These are phyloP conservation scores for Diaporthe vexans DNA, from an alignment of 2,329 filamentous ascomycete genomes.

Conservation along the genomic window DNA sequence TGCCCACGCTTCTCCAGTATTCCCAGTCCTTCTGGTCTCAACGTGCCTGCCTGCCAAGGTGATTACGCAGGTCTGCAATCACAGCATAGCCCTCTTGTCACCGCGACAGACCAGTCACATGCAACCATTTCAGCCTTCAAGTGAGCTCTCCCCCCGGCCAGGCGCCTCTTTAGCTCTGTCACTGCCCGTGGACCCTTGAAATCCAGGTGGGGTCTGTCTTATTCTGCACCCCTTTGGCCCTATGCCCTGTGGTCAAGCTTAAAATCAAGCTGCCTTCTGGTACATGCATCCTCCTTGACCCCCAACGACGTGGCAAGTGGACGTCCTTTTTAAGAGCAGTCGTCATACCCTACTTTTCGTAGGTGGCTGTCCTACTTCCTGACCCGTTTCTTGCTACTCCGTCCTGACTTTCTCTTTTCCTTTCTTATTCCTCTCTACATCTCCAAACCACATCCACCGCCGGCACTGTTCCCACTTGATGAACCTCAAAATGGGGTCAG, in stretches of 20 bases:
- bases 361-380: background rate
- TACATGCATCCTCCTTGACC: conserved; percentile 28
- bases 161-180: background rate
- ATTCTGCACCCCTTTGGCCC: conserved; percentile 1
- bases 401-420: background rate
- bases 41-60: background rate
- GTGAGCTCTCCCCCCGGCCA: conserved; percentile 6
- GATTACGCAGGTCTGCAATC: conserved; percentile 26
- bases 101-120: conserved; percentile 23
- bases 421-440: background rate
- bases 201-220: conserved; percentile 22
- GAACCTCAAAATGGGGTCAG: conserved; percentile 35
- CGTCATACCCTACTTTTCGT: conserved; percentile 11
- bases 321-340: conserved; percentile 5
- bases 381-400: background rate
- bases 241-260: conserved; percentile 30
- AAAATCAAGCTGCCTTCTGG: conserved; percentile 25
- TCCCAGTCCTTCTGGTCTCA: background rate
- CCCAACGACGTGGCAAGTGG: conserved; percentile 30
- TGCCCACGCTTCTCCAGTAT: background rate
- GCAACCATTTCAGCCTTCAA: conserved; percentile 15
- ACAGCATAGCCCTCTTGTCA: conserved; percentile 30
- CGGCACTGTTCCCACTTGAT: background rate
- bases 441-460: background rate
- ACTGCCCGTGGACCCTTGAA: background rate